Evolutionary conservation across 441 rosid species (phyloP).

Genomic region (Sinapis alba): DNA sequence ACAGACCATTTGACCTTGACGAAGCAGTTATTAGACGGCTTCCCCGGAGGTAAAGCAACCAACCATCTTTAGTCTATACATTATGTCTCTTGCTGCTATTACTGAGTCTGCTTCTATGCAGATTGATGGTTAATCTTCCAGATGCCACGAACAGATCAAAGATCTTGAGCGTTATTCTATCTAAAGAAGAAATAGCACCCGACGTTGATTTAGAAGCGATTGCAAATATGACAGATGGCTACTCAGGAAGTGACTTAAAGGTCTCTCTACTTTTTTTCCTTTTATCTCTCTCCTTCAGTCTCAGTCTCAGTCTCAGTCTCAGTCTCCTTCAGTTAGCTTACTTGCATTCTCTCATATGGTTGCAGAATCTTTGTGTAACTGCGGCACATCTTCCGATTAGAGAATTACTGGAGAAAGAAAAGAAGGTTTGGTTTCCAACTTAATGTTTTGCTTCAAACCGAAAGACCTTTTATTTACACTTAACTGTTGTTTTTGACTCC

Average conservation of each 20-base stretch:
- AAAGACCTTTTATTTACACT: too few relatives aligned
- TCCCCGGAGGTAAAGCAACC: conserved; percentile 70
- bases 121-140: conserved; percentile 98
- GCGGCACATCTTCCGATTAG: conserved; percentile 98
- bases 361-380: conserved; percentile 91
- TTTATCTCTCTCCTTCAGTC: background rate
- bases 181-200: conserved; percentile 83
- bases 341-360: conserved; percentile 11
- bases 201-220: conserved; percentile 79
- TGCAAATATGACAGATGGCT: conserved; percentile 94
- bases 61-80: background rate
- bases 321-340: too few relatives aligned
- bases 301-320: background rate
- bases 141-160: conserved; percentile 81
- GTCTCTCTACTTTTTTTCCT: conserved; percentile 36
- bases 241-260: conserved; percentile 98
- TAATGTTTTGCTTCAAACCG: too few relatives aligned
- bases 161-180: conserved; percentile 75
- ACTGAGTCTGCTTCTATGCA: conserved; percentile 38
- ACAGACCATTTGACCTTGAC: conserved; percentile 97
- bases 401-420: conserved; percentile 92
- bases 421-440: conserved; percentile 63
- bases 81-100: background rate
- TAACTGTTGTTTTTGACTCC: conserved; percentile 30
- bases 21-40: conserved; percentile 99